Evolutionary conservation across 495 filamentous ascomycete species (phyloP), one percentile per base, ranked within the genome.

Genomic region (Cryomyces minteri): DNA sequence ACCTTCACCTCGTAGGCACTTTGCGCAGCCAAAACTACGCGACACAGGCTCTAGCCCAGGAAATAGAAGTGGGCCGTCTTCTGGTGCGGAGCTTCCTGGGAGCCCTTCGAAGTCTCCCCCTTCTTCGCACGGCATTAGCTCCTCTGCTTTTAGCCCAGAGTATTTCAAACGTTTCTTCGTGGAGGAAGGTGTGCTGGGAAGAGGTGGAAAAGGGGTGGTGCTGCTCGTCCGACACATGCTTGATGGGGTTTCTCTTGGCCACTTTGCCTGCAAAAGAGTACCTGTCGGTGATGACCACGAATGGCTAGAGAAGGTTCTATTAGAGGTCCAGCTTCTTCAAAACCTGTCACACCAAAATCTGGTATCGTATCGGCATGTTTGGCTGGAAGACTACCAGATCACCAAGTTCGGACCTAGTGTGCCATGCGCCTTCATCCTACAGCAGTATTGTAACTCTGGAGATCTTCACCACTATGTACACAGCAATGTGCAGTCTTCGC

Each of bases 321-420:
- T 84, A 31, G 90, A 98, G 62, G 92, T 96, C 3, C 85, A 88
- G 59, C 69, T 95, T 14, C 72, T 98, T 25, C 87, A 93, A 54
- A 81, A 82, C 47, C 73, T 98, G 4, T 84, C 84, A 0, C 88
- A 98, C 58, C 80, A 85, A 50, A 96, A 98, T 57, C 66, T 98
- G n/a, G 92, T 98, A 1, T 90, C 85, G 0, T 98, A 98, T 58
- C 80, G 88, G 5, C 88, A 93, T 62, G 88, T 94, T 31, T 98
- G 90, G 90, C 72, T 98, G 14, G 88, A 98, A 59, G 79, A 94
- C 58, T 76, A 82, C 42, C 76, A 84, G 53, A 71, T 88, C 18
- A 88, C 72, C 50, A 67, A 25, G 33, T 98, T 96, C 55, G 82
- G 85, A 4, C 90, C 92, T 0, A 90, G 78, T 53, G 86, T 96